These are phyloP conservation scores for Xylariaceae sp. DNA, from an alignment of 2,329 filamentous ascomycete genomes.

Conservation along the genomic window DNA sequence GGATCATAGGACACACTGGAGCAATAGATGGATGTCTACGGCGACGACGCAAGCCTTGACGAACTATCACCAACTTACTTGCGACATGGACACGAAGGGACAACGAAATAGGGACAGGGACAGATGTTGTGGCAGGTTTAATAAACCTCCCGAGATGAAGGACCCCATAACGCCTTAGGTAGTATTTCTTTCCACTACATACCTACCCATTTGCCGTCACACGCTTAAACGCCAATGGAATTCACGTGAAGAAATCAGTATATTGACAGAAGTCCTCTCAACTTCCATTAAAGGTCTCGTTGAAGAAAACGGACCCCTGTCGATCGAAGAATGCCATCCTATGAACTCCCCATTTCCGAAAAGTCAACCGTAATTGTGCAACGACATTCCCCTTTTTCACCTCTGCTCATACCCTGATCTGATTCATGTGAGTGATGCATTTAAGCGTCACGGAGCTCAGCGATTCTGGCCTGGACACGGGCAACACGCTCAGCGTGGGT, in stretches of 20 bases:
- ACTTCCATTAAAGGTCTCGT: slow-evolving; percentile 29
- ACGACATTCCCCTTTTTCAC: slow-evolving; percentile 21
- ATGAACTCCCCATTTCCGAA: slow-evolving; percentile 31
- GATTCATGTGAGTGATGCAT: slow-evolving; percentile 1
- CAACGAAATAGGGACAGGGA: no score
- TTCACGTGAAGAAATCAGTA: slow-evolving; percentile 16
- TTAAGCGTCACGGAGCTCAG: slow-evolving; percentile 61
- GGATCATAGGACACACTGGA: background rate
- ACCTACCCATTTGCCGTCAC: background rate
- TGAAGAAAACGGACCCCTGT: slow-evolving; percentile 19
- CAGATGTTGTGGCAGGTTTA: no score
- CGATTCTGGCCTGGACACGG: slow-evolving; percentile 87
- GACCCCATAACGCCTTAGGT: background rate
- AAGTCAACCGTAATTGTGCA: slow-evolving; percentile 30
- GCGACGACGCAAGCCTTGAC: no score
- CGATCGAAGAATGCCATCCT: slow-evolving; percentile 25
- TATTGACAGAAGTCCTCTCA: slow-evolving; percentile 17
- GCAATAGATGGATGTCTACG: no score
- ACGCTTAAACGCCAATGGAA: background rate
- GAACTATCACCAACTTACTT: no score
- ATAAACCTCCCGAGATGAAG: background rate
- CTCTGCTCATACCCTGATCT: slow-evolving; percentile 8
- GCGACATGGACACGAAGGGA: background rate
- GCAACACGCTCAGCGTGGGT: slow-evolving; percentile 77
- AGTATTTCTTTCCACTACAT: background rate